Evolutionary conservation across 2,329 filamentous ascomycete species (phyloP), one percentile per base, ranked within the genome.

Genomic region (Tolypocladium cylindrosporum): DNA sequence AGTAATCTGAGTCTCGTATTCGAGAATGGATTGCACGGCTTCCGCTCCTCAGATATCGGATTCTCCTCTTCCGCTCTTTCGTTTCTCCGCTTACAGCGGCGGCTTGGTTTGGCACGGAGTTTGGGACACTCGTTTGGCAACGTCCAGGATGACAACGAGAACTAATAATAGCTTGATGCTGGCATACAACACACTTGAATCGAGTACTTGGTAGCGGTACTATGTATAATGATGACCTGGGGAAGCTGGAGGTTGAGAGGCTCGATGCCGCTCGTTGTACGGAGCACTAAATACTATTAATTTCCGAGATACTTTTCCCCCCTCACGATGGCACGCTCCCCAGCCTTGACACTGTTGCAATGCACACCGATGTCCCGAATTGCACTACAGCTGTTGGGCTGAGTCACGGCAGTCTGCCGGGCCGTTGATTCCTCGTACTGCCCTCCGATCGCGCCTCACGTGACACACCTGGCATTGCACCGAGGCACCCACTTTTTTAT

Each of bases 1-100:
- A 69, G 55, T 74, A 63, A 66, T 52, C 19, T 41, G 41, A 14
- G 55, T 7, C 31, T 36, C 31, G 48, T 8, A 11, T 4, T 9
- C n/a, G 31, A 21, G 4, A n/a, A 8, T 16, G 34, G 21, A 7
- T 1, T 37, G 42, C 34, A 48, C 7, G 34, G 27, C 27, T 6
- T 40, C 27, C 27, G 16, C 41, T 37, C 3, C 13, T 43, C 16
- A 24, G 14, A n/a, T 19, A 19, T 21, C 11, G 8, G 39, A 7
- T 21, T 55, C n/a, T n/a, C 19, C 43, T 50, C 45, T 40, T 43
- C 14, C 2, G 21, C 16, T 52, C 45, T 52, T 53, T 37, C 51
- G 24, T 55, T 31, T 55, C 24, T 21, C 14, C 55, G 31, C 55
- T 65, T 56, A 60, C 55, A 58, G 61, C 53, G 59, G 59, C 55